Base-by-base conservation (phyloP, 768 basidiomycete genomes). In the Glaciozyma martinii region DNA sequence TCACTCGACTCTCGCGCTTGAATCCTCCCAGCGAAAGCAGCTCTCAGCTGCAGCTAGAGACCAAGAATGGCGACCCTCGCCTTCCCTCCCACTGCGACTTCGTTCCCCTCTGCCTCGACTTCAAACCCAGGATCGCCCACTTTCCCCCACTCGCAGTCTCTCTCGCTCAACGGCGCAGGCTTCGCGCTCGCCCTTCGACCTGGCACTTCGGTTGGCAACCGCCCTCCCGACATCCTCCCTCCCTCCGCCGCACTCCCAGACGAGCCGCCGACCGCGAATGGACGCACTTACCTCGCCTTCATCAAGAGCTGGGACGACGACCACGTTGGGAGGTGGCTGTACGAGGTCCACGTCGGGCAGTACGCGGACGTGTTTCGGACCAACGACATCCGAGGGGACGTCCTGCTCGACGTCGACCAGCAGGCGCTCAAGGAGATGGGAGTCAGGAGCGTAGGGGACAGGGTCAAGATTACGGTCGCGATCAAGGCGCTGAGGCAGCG, bases 371-470 rank as follows among this genome's bases (percentile, higher is more conserved):
- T 64, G 5, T 99, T 99, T 79, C 82, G 80, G 56, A 80, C 82
- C 6, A 88, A 94, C 78, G 94, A 99, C 74, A 94, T 99, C 72
- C 79, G 90, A 58, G 92, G 94, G 8, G 87, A 90, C 74, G 85
- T 99, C 27, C 78, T 99, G 23, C 81, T 97, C 57, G 95, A 99
- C 68, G 79, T 98, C 53, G 94, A 98, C 74, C 89, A 92, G 76
- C 76, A 79, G 10, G 86, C 85, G 3, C 78, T 99, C 57, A 89
- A 86, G 75, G 95, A 99, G 77, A 89, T 98, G 84, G 88, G 88
- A 19, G 83, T 99, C 33, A 72, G 80, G 40, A 90, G 87, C 76
- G 74, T 99, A 49, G 95, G 95, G 16, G 95, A 99, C 77, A 80
- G 93, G 56, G 83, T 97, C 12, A 82, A 90, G 74, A 87, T 99